phyloP scores from a whole-genome alignment of 2,329 filamentous ascomycete genomes.

The Fusarium avenaceum region DNA sequence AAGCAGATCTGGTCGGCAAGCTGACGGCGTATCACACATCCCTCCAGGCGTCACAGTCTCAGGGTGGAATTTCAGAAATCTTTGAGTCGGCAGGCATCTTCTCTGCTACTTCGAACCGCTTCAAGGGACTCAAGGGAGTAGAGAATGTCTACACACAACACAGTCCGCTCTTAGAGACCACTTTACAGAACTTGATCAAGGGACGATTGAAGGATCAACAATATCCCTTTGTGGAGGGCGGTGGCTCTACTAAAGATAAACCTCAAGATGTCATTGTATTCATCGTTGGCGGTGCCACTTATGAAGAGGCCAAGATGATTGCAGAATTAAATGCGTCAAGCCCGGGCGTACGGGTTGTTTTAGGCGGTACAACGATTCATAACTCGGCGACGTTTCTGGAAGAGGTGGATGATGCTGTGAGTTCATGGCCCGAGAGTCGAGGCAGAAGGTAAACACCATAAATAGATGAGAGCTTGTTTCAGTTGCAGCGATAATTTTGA shows the following conservation, averaged over 20 bases:
- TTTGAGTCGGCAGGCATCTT: conserved; percentile 95
- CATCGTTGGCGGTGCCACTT: conserved; percentile 92
- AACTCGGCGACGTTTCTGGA: conserved; percentile 91
- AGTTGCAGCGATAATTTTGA: conserved; percentile 21
- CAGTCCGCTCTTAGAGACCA: conserved; percentile 87
- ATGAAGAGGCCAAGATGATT: conserved; percentile 96
- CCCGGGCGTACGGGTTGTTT: conserved; percentile 87
- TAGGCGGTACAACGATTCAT: conserved; percentile 89
- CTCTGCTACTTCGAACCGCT: conserved; percentile 85
- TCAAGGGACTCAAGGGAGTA: conserved; percentile 96
- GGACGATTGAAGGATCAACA: conserved; percentile 87
- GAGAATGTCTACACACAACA: conserved; percentile 99
- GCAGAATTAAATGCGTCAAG: conserved; percentile 94
- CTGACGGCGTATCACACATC: conserved; percentile 89
- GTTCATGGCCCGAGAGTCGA: conserved; percentile 81
- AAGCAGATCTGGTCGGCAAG: conserved; percentile 84
- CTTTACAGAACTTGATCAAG: conserved; percentile 92
- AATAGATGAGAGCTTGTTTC: neutral
- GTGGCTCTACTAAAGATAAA: conserved; percentile 89
- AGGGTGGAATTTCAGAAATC: conserved; percentile 86
- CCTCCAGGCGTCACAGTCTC: conserved; percentile 81
- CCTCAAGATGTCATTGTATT: conserved; percentile 97
- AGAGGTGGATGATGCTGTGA: conserved; percentile 90
- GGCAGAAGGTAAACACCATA: conserved; percentile 42
- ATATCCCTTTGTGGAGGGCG: conserved; percentile 94